Evolutionary conservation across 352 stramenopile genomes (phyloP).

Genomic region (Globisporangium heterothallicum): DNA sequence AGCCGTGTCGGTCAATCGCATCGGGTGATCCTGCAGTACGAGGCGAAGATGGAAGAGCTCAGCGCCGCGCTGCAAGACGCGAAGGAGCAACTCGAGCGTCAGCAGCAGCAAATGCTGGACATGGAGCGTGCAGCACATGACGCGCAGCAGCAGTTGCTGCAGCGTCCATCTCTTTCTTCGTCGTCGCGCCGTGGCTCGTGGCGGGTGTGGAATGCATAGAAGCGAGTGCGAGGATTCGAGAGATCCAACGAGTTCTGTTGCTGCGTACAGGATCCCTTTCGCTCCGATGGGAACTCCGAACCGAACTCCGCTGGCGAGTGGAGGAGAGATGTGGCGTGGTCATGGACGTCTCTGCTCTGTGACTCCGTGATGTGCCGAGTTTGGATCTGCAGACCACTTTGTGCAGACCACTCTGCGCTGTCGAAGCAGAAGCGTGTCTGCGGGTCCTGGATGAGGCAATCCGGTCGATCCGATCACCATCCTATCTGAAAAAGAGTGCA

Average conservation of each 20-base stretch:
- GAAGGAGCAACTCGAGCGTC: conserved; percentile 34
- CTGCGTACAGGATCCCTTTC: neutral
- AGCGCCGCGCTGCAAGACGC: conserved; percentile 48
- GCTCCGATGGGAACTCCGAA: neutral
- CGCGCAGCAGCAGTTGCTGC: neutral
- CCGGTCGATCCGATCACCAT: too few relatives aligned
- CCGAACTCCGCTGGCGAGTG: neutral
- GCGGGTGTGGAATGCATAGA: conserved; percentile 13
- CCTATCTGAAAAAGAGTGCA: too few relatives aligned
- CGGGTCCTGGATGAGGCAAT: too few relatives aligned
- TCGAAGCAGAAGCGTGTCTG: too few relatives aligned
- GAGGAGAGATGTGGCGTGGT: too few relatives aligned
- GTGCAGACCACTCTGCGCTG: too few relatives aligned
- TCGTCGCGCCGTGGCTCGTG: conserved; percentile 6
- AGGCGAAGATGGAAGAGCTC: conserved; percentile 73
- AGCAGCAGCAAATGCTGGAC: conserved; percentile 8
- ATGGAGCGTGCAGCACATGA: neutral
- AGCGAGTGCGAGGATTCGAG: neutral
- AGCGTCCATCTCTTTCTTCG: neutral
- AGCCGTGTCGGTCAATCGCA: conserved; percentile 56
- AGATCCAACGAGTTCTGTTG: conserved; percentile 7
- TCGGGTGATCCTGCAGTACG: conserved; percentile 60
- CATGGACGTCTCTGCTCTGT: too few relatives aligned
- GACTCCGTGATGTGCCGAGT: too few relatives aligned
- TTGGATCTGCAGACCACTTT: too few relatives aligned